Evolutionary conservation across 2,329 filamentous ascomycete genomes (phyloP).

Genomic region (Lecanicillium sp.): DNA sequence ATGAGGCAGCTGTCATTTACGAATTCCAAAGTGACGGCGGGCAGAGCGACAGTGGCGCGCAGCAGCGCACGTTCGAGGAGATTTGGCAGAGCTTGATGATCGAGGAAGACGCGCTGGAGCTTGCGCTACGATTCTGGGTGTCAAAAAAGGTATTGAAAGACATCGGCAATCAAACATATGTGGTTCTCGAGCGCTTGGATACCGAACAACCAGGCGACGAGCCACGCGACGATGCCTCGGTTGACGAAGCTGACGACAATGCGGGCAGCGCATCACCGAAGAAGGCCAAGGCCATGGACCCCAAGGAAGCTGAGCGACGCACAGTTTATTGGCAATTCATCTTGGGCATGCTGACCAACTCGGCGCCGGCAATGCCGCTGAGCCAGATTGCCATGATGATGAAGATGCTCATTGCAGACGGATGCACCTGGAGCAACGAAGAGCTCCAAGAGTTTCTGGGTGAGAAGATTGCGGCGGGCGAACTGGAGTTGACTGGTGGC

Average conservation of each 20-base stretch:
- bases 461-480: constrained; percentile 67
- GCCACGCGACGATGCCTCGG: constrained; percentile 27
- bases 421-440: constrained; percentile 84
- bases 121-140: constrained; percentile 67
- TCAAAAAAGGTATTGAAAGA: constrained; percentile 59
- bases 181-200: constrained; percentile 61
- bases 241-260: constrained; percentile 20
- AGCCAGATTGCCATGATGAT: constrained; percentile 88
- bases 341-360: constrained; percentile 90
- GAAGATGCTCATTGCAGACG: constrained; percentile 82
- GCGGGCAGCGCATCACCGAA: constrained; percentile 36
- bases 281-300: constrained; percentile 51
- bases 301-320: constrained; percentile 56
- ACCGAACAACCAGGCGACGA: constrained; percentile 25
- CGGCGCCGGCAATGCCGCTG: constrained; percentile 71
- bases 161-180: constrained; percentile 47
- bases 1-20: constrained; percentile 82
- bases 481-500: constrained; percentile 62
- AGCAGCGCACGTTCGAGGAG: constrained; percentile 44
- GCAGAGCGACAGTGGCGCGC: constrained; percentile 29
- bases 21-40: constrained; percentile 58
- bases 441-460: constrained; percentile 76
- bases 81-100: constrained; percentile 58
- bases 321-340: constrained; percentile 87
- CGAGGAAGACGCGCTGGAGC: constrained; percentile 64